phyloP scores from a whole-genome alignment of 257 asterid genomes.

The Solanum phureja region DNA sequence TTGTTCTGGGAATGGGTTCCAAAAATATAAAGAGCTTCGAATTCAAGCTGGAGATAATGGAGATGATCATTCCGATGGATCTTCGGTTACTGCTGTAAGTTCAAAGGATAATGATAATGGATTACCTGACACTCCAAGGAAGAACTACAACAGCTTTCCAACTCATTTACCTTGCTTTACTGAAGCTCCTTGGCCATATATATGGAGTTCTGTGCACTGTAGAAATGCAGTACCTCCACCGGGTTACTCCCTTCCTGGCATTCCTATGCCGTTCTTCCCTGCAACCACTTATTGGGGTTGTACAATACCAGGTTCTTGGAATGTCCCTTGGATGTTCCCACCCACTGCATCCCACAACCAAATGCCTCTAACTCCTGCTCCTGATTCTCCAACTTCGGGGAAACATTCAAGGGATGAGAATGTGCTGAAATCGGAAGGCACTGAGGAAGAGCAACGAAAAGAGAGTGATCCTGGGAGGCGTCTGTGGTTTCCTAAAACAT shows the following conservation, averaged over 20 bases:
- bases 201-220: slow-evolving; percentile 53
- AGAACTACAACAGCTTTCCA: slow-evolving; percentile 30
- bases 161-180: slow-evolving; percentile 45
- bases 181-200: slow-evolving; percentile 70
- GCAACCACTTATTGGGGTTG: slow-evolving; percentile 67
- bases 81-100: slow-evolving; percentile 24
- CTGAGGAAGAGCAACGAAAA: slow-evolving; percentile 1
- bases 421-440: not conserved
- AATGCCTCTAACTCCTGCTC: slow-evolving; percentile 13
- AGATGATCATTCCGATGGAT: slow-evolving; percentile 33
- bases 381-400: slow-evolving; percentile 34
- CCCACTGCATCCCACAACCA: slow-evolving; percentile 9
- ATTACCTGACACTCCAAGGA: slow-evolving; percentile 18
- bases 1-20: slow-evolving; percentile 29
- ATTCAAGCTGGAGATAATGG: slow-evolving; percentile 24
- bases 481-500: slow-evolving; percentile 70
- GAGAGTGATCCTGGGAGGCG: slow-evolving; percentile 32
- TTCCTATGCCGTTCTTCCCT: slow-evolving; percentile 52
- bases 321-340: slow-evolving; percentile 23
- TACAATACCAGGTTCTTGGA: slow-evolving; percentile 26
- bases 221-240: slow-evolving; percentile 30
- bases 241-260: slow-evolving; percentile 28
- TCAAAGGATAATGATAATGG: slow-evolving; percentile 37
- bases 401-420: slow-evolving; percentile 52
- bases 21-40: slow-evolving; percentile 29